A percentile compares a stretch with the other conserved stretches of the same genome.
Evolutionary conservation across 257 asterid species (phyloP).

Genomic region (Petunia secreta): DNA sequence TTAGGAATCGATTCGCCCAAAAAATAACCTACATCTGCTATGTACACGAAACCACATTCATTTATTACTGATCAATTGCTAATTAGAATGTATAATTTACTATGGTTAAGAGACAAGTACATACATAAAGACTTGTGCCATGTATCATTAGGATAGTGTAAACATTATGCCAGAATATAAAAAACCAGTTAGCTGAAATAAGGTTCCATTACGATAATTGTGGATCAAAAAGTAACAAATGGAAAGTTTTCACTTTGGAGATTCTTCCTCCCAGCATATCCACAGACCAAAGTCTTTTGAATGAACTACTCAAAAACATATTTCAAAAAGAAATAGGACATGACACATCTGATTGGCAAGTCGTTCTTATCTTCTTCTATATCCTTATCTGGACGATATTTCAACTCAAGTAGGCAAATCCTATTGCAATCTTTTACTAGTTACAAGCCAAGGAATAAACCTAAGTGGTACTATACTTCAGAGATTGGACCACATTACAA

Average conservation of each 20-base stretch:
- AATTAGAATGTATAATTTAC: no score
- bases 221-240: background rate
- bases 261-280: background rate
- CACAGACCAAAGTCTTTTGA: background rate
- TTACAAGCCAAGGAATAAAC: background rate
- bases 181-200: background rate
- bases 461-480: background rate
- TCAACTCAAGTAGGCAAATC: constrained; percentile 5
- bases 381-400: background rate
- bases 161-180: no score
- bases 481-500: constrained; percentile 13
- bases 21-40: no score
- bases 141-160: no score
- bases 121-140: no score
- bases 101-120: no score
- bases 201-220: background rate
- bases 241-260: background rate
- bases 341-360: background rate
- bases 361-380: constrained; percentile 17
- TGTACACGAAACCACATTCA: no score
- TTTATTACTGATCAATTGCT: no score
- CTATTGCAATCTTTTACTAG: no score
- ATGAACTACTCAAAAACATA: background rate
- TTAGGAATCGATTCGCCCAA: no score
- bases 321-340: background rate